These are phyloP conservation scores for Acanthamoeba triangularis DNA, from an alignment of 208 protist species.

Conservation along the genomic window DNA sequence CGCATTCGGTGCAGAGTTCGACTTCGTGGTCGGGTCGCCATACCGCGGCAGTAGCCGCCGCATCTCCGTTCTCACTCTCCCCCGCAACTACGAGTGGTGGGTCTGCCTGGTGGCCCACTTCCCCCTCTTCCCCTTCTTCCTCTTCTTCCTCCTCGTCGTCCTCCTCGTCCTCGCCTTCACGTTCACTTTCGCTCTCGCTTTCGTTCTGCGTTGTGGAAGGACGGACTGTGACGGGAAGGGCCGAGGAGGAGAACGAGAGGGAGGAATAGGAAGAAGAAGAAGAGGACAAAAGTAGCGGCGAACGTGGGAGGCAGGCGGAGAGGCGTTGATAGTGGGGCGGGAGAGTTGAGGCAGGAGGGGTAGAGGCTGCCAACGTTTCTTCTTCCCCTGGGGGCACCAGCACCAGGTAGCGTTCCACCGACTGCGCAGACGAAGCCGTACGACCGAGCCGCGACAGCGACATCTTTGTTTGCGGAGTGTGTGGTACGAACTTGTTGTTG, in stretches of 20 bases:
- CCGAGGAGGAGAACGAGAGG: not conserved
- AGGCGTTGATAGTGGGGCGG: not conserved
- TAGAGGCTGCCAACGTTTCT: not conserved
- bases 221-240: no score
- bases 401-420: not conserved
- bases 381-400: not conserved
- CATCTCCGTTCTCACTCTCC: not conserved
- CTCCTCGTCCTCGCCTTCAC: no score
- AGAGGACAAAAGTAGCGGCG: not conserved
- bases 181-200: no score
- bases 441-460: not conserved
- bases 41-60: not conserved
- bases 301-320: not conserved
- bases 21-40: not conserved
- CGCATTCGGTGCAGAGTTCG: not conserved
- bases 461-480: not conserved
- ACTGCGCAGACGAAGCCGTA: not conserved
- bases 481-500: no score
- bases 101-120: not conserved
- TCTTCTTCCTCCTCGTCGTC: no score
- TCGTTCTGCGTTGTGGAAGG: not conserved
- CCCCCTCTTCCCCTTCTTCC: not conserved
- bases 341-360: not conserved
- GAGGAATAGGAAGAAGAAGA: not conserved
- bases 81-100: not conserved